Conservation (phyloP, 2,329 filamentous ascomycete species). For the Xylaria arbuscula region DNA sequence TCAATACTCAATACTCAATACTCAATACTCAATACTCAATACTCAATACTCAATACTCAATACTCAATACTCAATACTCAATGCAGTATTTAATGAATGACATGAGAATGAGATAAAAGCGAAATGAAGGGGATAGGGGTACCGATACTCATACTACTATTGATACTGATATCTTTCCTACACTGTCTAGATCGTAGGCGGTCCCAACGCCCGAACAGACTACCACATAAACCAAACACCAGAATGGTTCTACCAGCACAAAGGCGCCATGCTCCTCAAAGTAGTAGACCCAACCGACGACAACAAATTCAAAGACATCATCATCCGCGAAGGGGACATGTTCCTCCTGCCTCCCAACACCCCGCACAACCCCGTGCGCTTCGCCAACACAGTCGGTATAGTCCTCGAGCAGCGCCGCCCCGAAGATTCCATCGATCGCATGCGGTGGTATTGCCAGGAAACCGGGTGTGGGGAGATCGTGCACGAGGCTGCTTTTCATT, state of each 20-base stretch:
- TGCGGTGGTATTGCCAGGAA: conserved; percentile 88
- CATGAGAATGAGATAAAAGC: neutral
- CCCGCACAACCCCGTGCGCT: conserved; percentile 95
- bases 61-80: too few relatives aligned
- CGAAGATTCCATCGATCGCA: conserved; percentile 74
- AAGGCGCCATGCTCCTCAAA: conserved; percentile 92
- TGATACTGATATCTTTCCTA: too few relatives aligned
- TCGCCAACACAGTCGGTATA: conserved; percentile 91
- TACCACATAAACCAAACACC: conserved; percentile 98
- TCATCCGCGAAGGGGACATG: conserved; percentile 93
- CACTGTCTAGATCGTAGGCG: conserved; percentile 97
- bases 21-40: too few relatives aligned
- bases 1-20: too few relatives aligned
- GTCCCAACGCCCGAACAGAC: conserved; percentile 94
- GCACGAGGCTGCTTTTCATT: conserved; percentile 88
- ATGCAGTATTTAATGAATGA: neutral
- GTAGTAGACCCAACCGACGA: conserved; percentile 72
- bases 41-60: too few relatives aligned
- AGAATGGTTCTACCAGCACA: conserved; percentile 98
- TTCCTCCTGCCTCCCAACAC: conserved; percentile 93
- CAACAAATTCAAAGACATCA: conserved; percentile 79
- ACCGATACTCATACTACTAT: conserved; percentile 10
- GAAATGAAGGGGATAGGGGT: neutral
- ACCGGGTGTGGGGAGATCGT: conserved; percentile 73
- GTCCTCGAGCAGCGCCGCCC: conserved; percentile 90